These are phyloP conservation scores for Bryoglossum gracile DNA, from an alignment of 495 filamentous ascomycete species.

Conservation along the genomic window DNA sequence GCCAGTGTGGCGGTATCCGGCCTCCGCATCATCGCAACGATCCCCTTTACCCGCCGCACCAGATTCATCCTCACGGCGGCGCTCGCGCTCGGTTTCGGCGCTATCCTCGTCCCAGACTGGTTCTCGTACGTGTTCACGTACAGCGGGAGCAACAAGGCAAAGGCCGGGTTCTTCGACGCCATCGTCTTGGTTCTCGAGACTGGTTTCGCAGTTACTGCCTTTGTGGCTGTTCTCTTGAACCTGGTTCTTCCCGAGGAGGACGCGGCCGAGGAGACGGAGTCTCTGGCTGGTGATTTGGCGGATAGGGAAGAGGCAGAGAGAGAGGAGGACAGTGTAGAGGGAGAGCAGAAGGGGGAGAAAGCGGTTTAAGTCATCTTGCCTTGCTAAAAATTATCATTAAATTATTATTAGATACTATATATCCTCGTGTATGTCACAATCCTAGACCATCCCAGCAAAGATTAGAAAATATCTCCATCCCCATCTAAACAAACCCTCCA, in stretches of 20 bases:
- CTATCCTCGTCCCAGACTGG: constrained; percentile 74
- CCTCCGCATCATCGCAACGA: constrained; percentile 71
- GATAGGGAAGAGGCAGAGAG: constrained; percentile 7
- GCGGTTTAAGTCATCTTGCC: no score
- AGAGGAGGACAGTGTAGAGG: no score
- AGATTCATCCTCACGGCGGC: constrained; percentile 81
- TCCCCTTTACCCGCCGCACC: constrained; percentile 77
- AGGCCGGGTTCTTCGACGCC: constrained; percentile 76
- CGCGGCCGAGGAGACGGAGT: constrained; percentile 34
- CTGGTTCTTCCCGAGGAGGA: constrained; percentile 64
- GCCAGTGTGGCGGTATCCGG: constrained; percentile 77
- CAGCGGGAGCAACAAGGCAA: constrained; percentile 39
- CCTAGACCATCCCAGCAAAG: no score
- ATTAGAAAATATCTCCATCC: no score
- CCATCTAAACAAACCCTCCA: no score
- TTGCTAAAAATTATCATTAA: no score
- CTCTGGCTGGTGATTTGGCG: constrained; percentile 35
- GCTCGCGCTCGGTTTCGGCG: constrained; percentile 70
- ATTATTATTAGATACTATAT: no score
- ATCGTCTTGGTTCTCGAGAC: constrained; percentile 77
- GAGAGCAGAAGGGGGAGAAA: no score
- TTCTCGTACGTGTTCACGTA: constrained; percentile 64
- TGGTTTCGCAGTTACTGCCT: constrained; percentile 64
- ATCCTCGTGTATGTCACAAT: no score
- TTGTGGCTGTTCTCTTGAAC: constrained; percentile 67